Evolutionary conservation across 1,284 basidiomycete species (phyloP), one percentile per base, ranked within the genome.

Genomic region (Fomitopsis betulina): DNA sequence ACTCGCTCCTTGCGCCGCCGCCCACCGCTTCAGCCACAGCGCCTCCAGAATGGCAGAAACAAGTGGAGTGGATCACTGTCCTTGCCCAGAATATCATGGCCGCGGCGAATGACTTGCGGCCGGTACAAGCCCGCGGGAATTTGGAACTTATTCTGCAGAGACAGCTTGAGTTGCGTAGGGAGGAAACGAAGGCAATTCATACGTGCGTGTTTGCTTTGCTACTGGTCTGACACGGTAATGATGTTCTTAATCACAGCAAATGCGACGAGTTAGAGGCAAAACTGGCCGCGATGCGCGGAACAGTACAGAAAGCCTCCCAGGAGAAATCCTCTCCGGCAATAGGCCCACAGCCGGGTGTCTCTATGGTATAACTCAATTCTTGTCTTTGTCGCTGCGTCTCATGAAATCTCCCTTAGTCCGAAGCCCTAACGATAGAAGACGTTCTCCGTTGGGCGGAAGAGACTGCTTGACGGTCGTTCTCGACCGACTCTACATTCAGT

Each of bases 51-150:
- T 91, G 89, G 89, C 79, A 83, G 58, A 74, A 80, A 54, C 81
- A 86, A 54, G 76, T 87, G 4, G 86, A 89, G 67, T 92, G 89
- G 89, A 86, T 91, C 52, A 83, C 78, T 17, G 75, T 87, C 1
- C 79, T 91, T 56, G 81, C 82, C n/a, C 87, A 89, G 68, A 91
- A 92, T 69, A 75, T 91, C 42, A 89, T 91, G 86, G 89, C 87
- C 7, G 87, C 89, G 25, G 88, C 87, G 33, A 91, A 91, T 63
- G 89, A 92, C 65, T 72, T 91, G 57, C 82, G 89, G n/a, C 89
- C 89, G 3, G 86, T 91, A 9, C 89, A 91, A 86, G 89, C 89
- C 21, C 77, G 89, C 65, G 84, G 78, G 27, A 87, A 87, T 65
- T 76, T 91, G 35, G 89, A 91, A 68, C 73, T 77, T 17, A 87